phyloP scores from a whole-genome alignment of 768 basidiomycete genomes.

The Amanita polypyramis region DNA sequence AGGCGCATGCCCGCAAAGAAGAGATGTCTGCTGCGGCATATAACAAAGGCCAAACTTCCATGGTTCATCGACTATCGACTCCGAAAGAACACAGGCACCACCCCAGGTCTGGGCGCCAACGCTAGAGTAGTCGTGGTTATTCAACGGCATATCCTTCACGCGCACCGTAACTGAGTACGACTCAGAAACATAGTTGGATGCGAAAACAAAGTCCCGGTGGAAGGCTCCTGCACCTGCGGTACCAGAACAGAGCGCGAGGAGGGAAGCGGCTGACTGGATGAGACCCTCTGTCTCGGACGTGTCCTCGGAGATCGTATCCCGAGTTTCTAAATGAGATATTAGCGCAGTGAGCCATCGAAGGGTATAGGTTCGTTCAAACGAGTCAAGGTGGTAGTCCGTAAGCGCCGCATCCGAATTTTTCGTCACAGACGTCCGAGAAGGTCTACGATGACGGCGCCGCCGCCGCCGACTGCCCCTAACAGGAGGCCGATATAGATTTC shows the following conservation, averaged over 20 bases:
- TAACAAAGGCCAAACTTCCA: conserved; percentile 32
- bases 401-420: background rate
- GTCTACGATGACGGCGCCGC: conserved; percentile 27
- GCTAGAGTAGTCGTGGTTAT: conserved; percentile 58
- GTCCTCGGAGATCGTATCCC: background rate
- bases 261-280: conserved; percentile 43
- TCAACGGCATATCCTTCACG: conserved; percentile 59
- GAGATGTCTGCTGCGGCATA: background rate
- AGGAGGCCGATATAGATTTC: conserved; percentile 45
- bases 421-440: background rate
- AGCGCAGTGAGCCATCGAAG: conserved; percentile 70
- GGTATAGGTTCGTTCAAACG: conserved; percentile 60
- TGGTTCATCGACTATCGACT: conserved; percentile 56
- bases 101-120: conserved; percentile 90
- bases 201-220: conserved; percentile 42
- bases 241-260: conserved; percentile 57
- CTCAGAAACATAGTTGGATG: conserved; percentile 2
- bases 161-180: conserved; percentile 23
- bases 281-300: conserved; percentile 27
- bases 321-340: conserved; percentile 26
- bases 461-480: conserved; percentile 60
- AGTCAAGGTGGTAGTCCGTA: conserved; percentile 42
- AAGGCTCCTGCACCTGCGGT: conserved; percentile 51
- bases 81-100: conserved; percentile 69
- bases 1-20: no score